Base-by-base conservation (phyloP, 164 flowering plant species). In the Berberis thunbergii region DNA sequence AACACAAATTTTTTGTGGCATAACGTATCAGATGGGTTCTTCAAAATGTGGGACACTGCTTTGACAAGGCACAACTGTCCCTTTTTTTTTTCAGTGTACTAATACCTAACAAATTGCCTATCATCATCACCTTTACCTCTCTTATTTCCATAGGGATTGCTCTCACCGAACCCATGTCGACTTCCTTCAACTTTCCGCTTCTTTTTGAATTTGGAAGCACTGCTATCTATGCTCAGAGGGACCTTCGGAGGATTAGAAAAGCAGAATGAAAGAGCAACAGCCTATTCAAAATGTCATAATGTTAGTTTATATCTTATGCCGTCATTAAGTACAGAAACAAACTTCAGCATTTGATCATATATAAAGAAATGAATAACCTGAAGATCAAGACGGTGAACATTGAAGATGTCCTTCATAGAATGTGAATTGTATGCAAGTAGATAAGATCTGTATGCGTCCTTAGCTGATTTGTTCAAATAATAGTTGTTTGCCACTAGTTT, bases 361-460 rank as follows among this genome's bases (percentile, higher is more conserved):
- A 4, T 43, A 39, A 52, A 59, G 46, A 44, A n/a, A 2, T 10
- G n/a, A 42, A 43, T 45, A 72, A 94, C 99, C 99, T 89, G 86
- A 26, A 91, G 75, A 73, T 91, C 86, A 40, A 95, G 94, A 44
- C 81, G 77, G 68, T 91, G 97, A 57, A 91, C 96, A 67, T 89
- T 86, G 54, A 91, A 95, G 44, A 89, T 86, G 61, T 89, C 92
- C 76, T 91, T 89, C 91, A 87, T 82, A 1, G 96, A 86, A 71
- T 95, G 99, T 45, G 97, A 89, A 72, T 88, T 88, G 61, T 95
- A 91, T 1, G 97, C 91, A 44, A 85, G 72, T 64, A 95, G 75
- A 63, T 91, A 95, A 4, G 97, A 75, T 45, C 92, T 80, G 70
- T 89, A 95, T 2, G 99, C 99, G 10, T 91, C 97, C 75, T 88